These are phyloP conservation scores for Penicillium sp. DNA, from an alignment of 2,329 filamentous ascomycete species.

Conservation along the genomic window DNA sequence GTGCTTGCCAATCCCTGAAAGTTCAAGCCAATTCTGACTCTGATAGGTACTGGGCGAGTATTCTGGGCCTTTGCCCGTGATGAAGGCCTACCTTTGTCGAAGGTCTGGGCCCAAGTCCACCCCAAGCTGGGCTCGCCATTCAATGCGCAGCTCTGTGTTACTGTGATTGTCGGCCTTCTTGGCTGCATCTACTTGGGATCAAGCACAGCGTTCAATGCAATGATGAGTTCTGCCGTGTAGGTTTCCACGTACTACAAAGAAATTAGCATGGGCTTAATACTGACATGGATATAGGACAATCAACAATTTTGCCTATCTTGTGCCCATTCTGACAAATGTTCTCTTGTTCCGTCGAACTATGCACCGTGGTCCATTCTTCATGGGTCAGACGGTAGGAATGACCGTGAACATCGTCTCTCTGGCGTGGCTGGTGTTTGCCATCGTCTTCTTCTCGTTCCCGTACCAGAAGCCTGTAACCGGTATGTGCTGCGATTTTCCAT, in stretches of 20 bases:
- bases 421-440: conserved; percentile 50
- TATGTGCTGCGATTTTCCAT: conserved; percentile 9
- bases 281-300: conserved; percentile 36
- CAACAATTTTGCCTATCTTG: conserved; percentile 48
- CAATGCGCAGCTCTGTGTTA: conserved; percentile 55
- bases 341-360: conserved; percentile 46
- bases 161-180: conserved; percentile 53
- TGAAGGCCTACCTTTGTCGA: conserved; percentile 40
- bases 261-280: background rate
- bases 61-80: conserved; percentile 61
- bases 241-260: background rate
- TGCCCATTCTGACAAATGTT: conserved; percentile 49
- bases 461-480: conserved; percentile 37
- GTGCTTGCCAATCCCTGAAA: conserved; percentile 35
- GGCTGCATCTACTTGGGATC: conserved; percentile 66
- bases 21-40: background rate
- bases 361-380: conserved; percentile 46
- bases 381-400: conserved; percentile 42
- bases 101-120: conserved; percentile 44
- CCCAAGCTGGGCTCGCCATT: conserved; percentile 46
- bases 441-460: conserved; percentile 51
- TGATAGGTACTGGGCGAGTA: conserved; percentile 50
- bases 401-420: conserved; percentile 47
- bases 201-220: conserved; percentile 63
- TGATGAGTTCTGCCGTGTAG: conserved; percentile 29